phyloP scores from a whole-genome alignment of 2,329 filamentous ascomycete species.

The Fusarium anguioides region DNA sequence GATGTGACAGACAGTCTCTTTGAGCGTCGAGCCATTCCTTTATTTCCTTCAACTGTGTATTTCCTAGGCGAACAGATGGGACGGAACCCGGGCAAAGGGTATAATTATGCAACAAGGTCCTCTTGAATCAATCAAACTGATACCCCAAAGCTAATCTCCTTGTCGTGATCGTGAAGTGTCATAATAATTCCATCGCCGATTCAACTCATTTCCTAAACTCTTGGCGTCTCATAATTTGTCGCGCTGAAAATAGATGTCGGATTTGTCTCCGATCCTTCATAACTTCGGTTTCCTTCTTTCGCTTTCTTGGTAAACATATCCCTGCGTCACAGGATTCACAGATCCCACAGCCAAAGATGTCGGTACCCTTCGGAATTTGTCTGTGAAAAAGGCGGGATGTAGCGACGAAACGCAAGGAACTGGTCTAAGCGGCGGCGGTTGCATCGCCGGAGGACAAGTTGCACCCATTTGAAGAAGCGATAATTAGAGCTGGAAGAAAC shows the following conservation, averaged over 20 bases:
- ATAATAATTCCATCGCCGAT: not conserved
- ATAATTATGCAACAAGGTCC: constrained; percentile 41
- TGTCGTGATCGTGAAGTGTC: constrained; percentile 2
- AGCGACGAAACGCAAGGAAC: constrained; percentile 61
- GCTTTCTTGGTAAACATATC: constrained; percentile 68
- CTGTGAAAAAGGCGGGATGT: constrained; percentile 83
- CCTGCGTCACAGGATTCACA: constrained; percentile 65
- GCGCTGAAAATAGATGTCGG: not conserved
- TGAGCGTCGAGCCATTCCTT: constrained; percentile 29
- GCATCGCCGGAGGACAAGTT: constrained; percentile 27
- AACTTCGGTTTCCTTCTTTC: constrained; percentile 49
- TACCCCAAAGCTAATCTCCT: constrained; percentile 5
- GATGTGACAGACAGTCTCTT: not conserved
- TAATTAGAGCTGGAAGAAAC: not conserved
- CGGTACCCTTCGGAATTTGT: constrained; percentile 67
- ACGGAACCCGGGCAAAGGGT: constrained; percentile 37
- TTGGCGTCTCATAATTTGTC: not conserved
- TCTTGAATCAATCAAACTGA: constrained; percentile 38
- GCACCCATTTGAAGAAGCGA: constrained; percentile 21
- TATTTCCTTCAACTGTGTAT: constrained; percentile 31
- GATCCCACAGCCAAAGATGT: constrained; percentile 45
- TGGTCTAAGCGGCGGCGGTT: constrained; percentile 16
- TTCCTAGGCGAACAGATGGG: constrained; percentile 41
- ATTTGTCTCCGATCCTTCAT: constrained; percentile 44
- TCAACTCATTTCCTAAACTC: not conserved